These are phyloP conservation scores for Corymbia maculata DNA, from an alignment of 345 rosid genomes.

Conservation along the genomic window DNA sequence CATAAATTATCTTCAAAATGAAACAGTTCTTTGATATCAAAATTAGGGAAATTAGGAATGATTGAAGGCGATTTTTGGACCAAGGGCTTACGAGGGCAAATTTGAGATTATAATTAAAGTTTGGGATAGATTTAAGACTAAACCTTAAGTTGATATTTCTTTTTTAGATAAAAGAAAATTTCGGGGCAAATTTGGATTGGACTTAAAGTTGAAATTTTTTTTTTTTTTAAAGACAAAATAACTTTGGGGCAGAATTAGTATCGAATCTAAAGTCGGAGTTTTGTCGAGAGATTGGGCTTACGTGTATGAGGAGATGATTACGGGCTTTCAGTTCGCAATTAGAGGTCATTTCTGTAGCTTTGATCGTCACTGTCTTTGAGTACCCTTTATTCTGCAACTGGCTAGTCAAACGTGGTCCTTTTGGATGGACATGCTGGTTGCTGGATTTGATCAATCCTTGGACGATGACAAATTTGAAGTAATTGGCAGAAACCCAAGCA, in stretches of 20 bases:
- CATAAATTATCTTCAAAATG: not conserved
- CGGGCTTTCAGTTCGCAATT: not conserved
- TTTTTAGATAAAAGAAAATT: not conserved
- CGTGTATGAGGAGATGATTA: not conserved
- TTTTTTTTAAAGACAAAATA: not conserved
- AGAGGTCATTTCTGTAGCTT: not conserved
- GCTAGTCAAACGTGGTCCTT: not conserved
- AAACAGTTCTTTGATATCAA: not conserved
- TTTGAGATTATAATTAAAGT: not conserved
- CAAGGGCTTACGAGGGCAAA: not conserved
- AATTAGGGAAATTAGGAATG: not conserved
- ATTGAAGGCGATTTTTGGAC: not conserved
- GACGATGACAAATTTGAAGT: not conserved
- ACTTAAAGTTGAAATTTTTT: not conserved
- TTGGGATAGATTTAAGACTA: not conserved
- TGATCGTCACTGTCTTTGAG: not conserved
- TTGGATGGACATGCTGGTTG: not conserved
- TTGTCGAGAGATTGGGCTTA: not conserved
- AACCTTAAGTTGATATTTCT: not conserved
- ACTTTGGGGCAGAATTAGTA: not conserved
- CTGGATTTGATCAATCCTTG: not conserved
- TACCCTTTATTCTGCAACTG: not conserved
- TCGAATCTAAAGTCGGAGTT: not conserved
- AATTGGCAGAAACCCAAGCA: not conserved
- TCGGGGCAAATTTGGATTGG: not conserved